Base-by-base conservation (phyloP, 495 filamentous ascomycete genomes). In the Podospora australis region DNA sequence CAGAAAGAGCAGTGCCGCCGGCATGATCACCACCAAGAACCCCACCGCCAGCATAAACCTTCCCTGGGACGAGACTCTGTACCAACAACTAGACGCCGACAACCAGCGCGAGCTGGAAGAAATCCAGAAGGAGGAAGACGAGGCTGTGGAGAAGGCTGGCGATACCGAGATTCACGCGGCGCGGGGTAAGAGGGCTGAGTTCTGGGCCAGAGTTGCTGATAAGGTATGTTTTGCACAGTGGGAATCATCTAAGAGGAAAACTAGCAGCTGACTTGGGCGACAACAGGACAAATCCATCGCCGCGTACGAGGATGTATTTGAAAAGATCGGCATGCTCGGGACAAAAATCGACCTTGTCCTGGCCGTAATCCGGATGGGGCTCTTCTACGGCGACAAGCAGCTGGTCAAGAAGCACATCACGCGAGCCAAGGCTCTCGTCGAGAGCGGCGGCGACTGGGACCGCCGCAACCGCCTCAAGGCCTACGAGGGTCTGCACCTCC, bases 401-500 rank as follows among this genome's bases (percentile, higher is more conserved):
- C 80, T 87, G 16, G 92, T 95, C 45, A 95, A 90, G 79, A 95
- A 94, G 73, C 87, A 85, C 26, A 80, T 97, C 35, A 88, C 95
- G 53, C 83, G 92, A 7, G 92, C 92, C 51, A 86, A 88, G 72
- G 78, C 83, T 13, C 75, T 98, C 23, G 87, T 96, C 19, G 92
- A 98, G 59, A 86, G 81, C 50, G 92, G 92, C 56, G 92, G 92
- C 55, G 92, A 98, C 65, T 98, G 92, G 92, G 92, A 98, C 68
- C 86, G 92, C 22, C 83, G 92, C 62, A 98, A 98, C 69, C 85
- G 92, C 41, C 79, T 98, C 35, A 98, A 98, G 81, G 94, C 92
- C 45, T 98, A 98, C 78, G 88, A 95, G 68, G 92, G 92, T 52
- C 72, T 98, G 24, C 86, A 96, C 63, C 77, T 96, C 8, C 85